phyloP scores from a whole-genome alignment of 176 grass and related monocot genomes.

The Phyllostachys edulis region DNA sequence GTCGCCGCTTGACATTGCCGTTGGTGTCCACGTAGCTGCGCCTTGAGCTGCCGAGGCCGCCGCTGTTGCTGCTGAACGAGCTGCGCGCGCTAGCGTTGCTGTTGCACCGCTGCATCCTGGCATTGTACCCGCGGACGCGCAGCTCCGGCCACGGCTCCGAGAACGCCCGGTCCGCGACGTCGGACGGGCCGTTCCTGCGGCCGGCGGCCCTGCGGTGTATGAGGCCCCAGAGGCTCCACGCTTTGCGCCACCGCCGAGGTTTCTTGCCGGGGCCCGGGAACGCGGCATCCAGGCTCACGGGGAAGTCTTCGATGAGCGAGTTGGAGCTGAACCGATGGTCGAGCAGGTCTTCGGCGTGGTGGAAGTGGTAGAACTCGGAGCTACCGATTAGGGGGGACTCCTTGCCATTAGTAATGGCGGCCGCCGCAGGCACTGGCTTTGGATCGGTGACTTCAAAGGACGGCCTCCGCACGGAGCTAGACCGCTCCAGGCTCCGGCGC shows the following conservation, averaged over 20 bases:
- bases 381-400: conserved; percentile 49
- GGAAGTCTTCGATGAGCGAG: conserved; percentile 68
- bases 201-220: conserved; percentile 66
- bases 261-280: conserved; percentile 70
- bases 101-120: conserved; percentile 69
- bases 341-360: conserved; percentile 58
- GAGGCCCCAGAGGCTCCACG: conserved; percentile 82
- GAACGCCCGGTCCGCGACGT: conserved; percentile 49
- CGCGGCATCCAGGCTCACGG: conserved; percentile 59
- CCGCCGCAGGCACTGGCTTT: neutral
- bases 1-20: conserved; percentile 33
- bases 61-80: conserved; percentile 86
- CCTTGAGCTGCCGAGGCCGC: conserved; percentile 45
- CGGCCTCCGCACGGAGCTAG: conserved; percentile 55
- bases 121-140: conserved; percentile 38
- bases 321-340: conserved; percentile 58
- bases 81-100: conserved; percentile 70
- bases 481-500: conserved; percentile 75
- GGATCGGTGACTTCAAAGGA: conserved; percentile 43
- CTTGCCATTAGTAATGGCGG: conserved; percentile 11
- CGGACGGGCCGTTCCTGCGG: conserved; percentile 25
- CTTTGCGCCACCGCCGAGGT: conserved; percentile 59
- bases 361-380: conserved; percentile 93
- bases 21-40: conserved; percentile 28
- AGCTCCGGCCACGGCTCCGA: conserved; percentile 63